Evolutionary conservation across 306 rosid species (phyloP).

Genomic region (Castanospermum australe): DNA sequence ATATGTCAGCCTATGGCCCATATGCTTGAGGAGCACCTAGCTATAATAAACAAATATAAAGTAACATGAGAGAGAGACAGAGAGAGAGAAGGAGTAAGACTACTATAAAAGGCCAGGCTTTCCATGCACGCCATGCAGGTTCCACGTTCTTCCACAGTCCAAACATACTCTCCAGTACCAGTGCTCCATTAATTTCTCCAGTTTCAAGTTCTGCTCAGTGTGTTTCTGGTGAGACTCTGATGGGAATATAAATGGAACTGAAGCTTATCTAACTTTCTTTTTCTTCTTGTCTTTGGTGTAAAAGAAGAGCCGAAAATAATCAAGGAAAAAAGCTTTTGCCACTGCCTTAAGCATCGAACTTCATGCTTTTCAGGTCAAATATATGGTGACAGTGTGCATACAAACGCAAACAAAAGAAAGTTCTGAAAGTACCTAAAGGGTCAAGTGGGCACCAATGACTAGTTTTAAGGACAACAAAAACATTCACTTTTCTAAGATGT

Average conservation of each 20-base stretch:
- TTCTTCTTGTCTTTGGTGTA: slow-evolving; percentile 25
- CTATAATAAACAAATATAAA: slow-evolving; percentile 28
- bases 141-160: slow-evolving; percentile 36
- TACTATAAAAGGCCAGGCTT: slow-evolving; percentile 38
- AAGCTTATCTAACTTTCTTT: slow-evolving; percentile 9
- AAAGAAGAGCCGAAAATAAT: slow-evolving; percentile 37
- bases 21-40: slow-evolving; percentile 18
- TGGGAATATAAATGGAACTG: not conserved
- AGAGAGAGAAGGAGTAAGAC: slow-evolving; percentile 13
- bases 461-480: slow-evolving; percentile 26
- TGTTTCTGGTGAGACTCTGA: slow-evolving; percentile 14
- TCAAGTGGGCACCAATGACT: slow-evolving; percentile 16
- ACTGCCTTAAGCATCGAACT: slow-evolving; percentile 40
- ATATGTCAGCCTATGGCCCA: slow-evolving; percentile 63
- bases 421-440: slow-evolving; percentile 32
- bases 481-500: slow-evolving; percentile 33
- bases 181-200: slow-evolving; percentile 7
- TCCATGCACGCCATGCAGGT: slow-evolving; percentile 70
- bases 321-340: slow-evolving; percentile 50
- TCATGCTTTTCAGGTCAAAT: slow-evolving; percentile 54
- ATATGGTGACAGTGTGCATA: slow-evolving; percentile 40
- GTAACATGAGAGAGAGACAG: slow-evolving; percentile 23
- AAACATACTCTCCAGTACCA: not conserved
- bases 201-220: slow-evolving; percentile 19
- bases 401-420: slow-evolving; percentile 18